Conservation (phyloP, 2,329 filamentous ascomycete species). For the Xylariaceae sp. region DNA sequence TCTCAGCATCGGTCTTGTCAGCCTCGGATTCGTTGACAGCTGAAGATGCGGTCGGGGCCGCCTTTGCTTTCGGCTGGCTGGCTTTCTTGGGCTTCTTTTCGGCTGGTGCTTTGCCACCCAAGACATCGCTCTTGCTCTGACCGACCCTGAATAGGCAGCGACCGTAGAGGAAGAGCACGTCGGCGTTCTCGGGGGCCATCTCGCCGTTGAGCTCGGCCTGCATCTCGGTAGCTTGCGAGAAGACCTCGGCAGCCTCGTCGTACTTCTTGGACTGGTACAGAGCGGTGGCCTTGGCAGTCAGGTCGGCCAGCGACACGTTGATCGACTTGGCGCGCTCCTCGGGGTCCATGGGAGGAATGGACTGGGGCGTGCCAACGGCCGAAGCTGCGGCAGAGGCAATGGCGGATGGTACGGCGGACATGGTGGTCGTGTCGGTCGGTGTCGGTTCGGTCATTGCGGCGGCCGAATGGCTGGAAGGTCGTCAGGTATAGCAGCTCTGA, state of each 20-base stretch:
- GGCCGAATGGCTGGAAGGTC: neutral
- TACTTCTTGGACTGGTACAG: constrained; percentile 89
- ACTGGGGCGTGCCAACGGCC: constrained; percentile 21
- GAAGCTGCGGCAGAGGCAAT: constrained; percentile 21
- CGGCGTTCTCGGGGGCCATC: constrained; percentile 81
- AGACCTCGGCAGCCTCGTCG: constrained; percentile 76
- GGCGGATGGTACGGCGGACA: constrained; percentile 21
- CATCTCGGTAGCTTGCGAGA: constrained; percentile 79
- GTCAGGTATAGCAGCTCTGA: too few relatives aligned
- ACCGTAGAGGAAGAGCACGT: constrained; percentile 90
- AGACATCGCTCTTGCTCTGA: constrained; percentile 86
- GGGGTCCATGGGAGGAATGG: constrained; percentile 25
- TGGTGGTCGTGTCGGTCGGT: constrained; percentile 19
- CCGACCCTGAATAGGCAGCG: constrained; percentile 90
- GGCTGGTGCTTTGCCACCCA: constrained; percentile 69
- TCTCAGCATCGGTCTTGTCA: constrained; percentile 32
- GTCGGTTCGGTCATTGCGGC: constrained; percentile 24
- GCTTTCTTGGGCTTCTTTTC: constrained; percentile 38
- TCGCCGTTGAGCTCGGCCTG: constrained; percentile 91
- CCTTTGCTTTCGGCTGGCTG: constrained; percentile 30
- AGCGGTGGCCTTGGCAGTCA: constrained; percentile 72
- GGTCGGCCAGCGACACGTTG: constrained; percentile 64
- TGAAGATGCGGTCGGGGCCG: constrained; percentile 31
- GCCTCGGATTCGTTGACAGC: constrained; percentile 28
- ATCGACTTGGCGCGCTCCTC: constrained; percentile 41